These are phyloP conservation scores for Taphrina populina DNA, from an alignment of 1,139 yeast genomes.

Conservation along the genomic window DNA sequence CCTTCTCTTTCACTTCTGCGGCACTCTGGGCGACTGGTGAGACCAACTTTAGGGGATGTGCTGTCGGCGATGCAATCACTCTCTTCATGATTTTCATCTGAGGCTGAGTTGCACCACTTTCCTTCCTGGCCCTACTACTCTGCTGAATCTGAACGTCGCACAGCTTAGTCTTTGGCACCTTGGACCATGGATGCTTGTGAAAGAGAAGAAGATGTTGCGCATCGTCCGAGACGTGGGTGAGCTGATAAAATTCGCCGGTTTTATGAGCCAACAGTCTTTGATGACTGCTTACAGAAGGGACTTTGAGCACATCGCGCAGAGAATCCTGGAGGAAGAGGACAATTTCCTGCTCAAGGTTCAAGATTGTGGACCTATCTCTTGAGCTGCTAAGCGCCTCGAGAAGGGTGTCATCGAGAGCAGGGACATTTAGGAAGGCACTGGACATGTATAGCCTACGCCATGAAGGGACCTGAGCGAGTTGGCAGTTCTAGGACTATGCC, in stretches of 20 bases:
- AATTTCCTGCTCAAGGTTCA: slow-evolving; percentile 26
- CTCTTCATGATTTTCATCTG: slow-evolving; percentile 28
- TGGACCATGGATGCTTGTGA: slow-evolving; percentile 20
- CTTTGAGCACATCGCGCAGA: slow-evolving; percentile 3
- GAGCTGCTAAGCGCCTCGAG: slow-evolving; percentile 22
- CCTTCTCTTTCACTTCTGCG: slow-evolving; percentile 15
- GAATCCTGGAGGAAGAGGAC: slow-evolving; percentile 2
- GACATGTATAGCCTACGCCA: slow-evolving; percentile 15
- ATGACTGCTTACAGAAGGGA: slow-evolving; percentile 13
- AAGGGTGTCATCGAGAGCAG: slow-evolving; percentile 13
- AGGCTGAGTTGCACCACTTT: not conserved
- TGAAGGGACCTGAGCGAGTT: no score
- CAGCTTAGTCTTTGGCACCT: slow-evolving; percentile 2
- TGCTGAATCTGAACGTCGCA: slow-evolving; percentile 5
- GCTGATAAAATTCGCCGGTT: slow-evolving; percentile 26
- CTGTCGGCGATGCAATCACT: not conserved
- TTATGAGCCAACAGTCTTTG: slow-evolving; percentile 33
- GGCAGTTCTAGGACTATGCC: no score
- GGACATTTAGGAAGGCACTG: slow-evolving; percentile 2
- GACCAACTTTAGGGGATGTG: slow-evolving; percentile 8
- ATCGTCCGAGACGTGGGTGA: slow-evolving; percentile 17
- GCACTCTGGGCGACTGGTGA: slow-evolving; percentile 7
- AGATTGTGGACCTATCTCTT: slow-evolving; percentile 9
- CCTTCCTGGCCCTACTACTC: no score
- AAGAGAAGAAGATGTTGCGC: slow-evolving; percentile 10